Conservation (phyloP, 2,329 filamentous ascomycete species). For the Graphilbum fragrans region DNA sequence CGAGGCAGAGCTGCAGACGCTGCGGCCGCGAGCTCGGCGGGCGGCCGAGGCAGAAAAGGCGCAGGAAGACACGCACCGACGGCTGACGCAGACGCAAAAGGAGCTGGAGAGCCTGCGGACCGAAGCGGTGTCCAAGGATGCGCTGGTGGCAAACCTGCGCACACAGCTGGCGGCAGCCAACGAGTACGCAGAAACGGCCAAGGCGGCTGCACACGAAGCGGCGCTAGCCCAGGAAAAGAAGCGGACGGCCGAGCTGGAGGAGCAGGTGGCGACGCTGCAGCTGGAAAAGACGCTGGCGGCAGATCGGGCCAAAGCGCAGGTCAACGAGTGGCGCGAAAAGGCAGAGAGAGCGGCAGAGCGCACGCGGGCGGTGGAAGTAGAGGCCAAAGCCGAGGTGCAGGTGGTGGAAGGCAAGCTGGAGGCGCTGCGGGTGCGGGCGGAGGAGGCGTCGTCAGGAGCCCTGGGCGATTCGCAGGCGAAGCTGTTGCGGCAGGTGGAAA, state of each 20-base stretch:
- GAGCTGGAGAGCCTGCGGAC: constrained; percentile 38
- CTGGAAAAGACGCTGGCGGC: constrained; percentile 67
- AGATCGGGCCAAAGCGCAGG: constrained; percentile 54
- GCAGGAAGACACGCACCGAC: constrained; percentile 39
- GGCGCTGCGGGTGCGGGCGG: constrained; percentile 68
- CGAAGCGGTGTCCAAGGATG: constrained; percentile 51
- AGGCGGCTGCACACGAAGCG: constrained; percentile 54
- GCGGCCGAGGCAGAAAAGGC: constrained; percentile 43
- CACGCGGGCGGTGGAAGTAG: constrained; percentile 55
- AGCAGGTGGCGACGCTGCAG: constrained; percentile 50
- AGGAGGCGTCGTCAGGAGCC: constrained; percentile 77
- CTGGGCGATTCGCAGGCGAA: constrained; percentile 80
- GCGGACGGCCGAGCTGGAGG: constrained; percentile 38
- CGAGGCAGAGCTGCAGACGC: constrained; percentile 31
- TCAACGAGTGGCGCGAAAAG: constrained; percentile 61
- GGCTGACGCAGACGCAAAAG: constrained; percentile 44
- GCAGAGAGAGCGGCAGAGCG: constrained; percentile 61
- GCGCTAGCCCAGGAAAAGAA: constrained; percentile 53
- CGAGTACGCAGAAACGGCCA: constrained; percentile 53
- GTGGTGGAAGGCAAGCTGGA: constrained; percentile 84
- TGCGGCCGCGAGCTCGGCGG: constrained; percentile 35
- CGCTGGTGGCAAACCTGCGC: constrained; percentile 55
- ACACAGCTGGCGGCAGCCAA: constrained; percentile 56
- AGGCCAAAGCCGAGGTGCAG: constrained; percentile 66
- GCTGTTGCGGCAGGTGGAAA: constrained; percentile 86